Base-by-base conservation (phyloP, 495 filamentous ascomycete genomes). In the Podospora appendiculata region DNA sequence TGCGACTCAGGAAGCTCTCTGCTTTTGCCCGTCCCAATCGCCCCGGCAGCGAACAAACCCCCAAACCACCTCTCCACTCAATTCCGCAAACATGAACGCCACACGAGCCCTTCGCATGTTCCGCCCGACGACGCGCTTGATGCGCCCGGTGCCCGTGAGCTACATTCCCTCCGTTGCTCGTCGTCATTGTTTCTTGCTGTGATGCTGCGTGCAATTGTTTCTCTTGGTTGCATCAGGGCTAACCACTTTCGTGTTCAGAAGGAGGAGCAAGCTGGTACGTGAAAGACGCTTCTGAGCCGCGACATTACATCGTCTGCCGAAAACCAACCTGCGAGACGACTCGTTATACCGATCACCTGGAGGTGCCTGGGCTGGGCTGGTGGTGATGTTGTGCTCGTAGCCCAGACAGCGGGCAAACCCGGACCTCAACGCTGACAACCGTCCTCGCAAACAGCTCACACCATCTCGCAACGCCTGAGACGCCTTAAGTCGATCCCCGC, bases 391-490 rank as follows among this genome's bases (percentile, higher is more conserved):
- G 25, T 25, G 25, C 25, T 25, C 2, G 25, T 25, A 25, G n/a
- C n/a, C n/a, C n/a, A n/a, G 25, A 25, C 25, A 25, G 25, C 25
- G 25, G 25, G 25, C 25, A 25, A 25, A 25, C 25, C 25, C 25
- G 25, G 25, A 25, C 25, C 25, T 25, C 6, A 14, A 47, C 17
- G 48, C 66, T 70, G 56, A 72, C 57, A 47, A 39, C 46, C 42
- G 32, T 35, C 41, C 33, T 39, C 13, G 25, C 32, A 32, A 25
- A 58, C 61, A 98, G 93, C 89, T 66, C 93, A 97, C 77, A 97
- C 93, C 53, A 85, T 99, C 73, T 96, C 93, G 44, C 93, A 99
- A 76, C 87, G 94, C 60, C 77, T 99, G 55, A 85, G 93, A 61
- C 80, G 78, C 56, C 73, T 96, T 54, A 89, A 87, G 81, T 82